These are phyloP conservation scores for Tetratostichococcus sp. DNA, from an alignment of 139 green algal genomes.

Conservation along the genomic window DNA sequence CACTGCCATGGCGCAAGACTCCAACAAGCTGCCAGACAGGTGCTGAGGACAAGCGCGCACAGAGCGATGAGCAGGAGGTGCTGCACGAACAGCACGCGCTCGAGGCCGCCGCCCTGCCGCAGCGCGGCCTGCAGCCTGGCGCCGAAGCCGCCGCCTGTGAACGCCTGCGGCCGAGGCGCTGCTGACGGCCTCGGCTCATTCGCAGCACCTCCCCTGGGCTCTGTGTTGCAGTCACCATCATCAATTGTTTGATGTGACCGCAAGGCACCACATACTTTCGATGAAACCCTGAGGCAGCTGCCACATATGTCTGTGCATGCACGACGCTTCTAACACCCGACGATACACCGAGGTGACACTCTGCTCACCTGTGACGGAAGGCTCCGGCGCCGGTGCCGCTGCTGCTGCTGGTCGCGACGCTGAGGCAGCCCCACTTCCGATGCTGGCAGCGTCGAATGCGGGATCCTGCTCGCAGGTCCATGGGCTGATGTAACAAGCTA, in stretches of 20 bases:
- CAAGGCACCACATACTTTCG: not conserved
- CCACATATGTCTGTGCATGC: no score
- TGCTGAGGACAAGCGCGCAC: no score
- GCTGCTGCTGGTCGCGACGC: not conserved
- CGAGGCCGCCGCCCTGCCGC: not conserved
- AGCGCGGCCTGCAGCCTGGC: not conserved
- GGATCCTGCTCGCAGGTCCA: constrained; percentile 5
- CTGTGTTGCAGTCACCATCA: not conserved
- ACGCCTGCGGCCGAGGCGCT: no score
- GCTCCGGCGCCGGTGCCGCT: not conserved
- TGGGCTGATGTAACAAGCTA: no score
- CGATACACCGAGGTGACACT: no score
- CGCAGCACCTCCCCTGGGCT: not conserved
- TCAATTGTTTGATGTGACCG: not conserved
- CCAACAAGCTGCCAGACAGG: constrained; percentile 6
- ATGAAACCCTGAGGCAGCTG: no score
- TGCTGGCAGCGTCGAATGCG: not conserved
- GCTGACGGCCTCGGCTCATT: no score
- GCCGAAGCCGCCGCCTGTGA: not conserved
- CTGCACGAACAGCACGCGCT: no score
- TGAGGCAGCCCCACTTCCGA: not conserved
- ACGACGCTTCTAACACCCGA: no score
- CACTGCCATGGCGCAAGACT: no score
- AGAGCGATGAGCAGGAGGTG: not conserved
- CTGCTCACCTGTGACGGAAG: not conserved